phyloP scores from a whole-genome alignment of 352 stramenopile species.

The Phytophthora multivora region DNA sequence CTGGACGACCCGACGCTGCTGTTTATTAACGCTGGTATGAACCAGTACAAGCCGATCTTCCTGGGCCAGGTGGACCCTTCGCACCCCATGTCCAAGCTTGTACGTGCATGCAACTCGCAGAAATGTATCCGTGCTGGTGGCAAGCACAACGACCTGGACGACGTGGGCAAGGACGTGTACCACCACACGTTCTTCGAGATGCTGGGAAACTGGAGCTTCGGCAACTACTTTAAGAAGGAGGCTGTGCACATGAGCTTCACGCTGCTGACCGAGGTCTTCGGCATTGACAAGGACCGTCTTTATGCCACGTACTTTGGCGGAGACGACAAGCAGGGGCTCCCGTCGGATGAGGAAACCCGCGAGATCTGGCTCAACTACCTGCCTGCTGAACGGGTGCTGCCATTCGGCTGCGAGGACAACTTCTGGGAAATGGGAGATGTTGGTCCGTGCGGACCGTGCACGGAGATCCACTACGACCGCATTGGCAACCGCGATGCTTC shows the following conservation, averaged over 20 bases:
- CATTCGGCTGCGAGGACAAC: conserved; percentile 97
- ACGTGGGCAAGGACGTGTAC: conserved; percentile 99
- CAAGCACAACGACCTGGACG: conserved; percentile 99
- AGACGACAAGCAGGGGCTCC: conserved; percentile 83
- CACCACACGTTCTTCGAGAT: conserved; percentile 99
- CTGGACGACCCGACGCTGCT: conserved; percentile 98
- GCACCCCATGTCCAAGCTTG: conserved; percentile 92
- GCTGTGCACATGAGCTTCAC: conserved; percentile 97
- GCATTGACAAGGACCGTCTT: conserved; percentile 91
- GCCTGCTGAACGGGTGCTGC: conserved; percentile 90
- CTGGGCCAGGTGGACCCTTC: conserved; percentile 96
- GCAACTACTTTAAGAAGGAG: conserved; percentile 99
- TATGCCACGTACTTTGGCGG: conserved; percentile 99
- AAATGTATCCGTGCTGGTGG: conserved; percentile 99
- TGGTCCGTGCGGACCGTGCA: conserved; percentile 98
- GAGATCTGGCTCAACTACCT: conserved; percentile 91
- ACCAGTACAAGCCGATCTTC: conserved; percentile 99
- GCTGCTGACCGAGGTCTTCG: conserved; percentile 96
- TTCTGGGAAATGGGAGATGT: conserved; percentile 99
- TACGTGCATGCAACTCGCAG: conserved; percentile 96
- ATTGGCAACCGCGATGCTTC: conserved; percentile 94
- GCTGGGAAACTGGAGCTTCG: conserved; percentile 99
- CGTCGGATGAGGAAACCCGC: conserved; percentile 93
- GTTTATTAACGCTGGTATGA: conserved; percentile 99
- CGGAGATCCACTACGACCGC: conserved; percentile 99